Base-by-base conservation (phyloP, 129 eudicot genomes). In the Ambrosia trifida region DNA sequence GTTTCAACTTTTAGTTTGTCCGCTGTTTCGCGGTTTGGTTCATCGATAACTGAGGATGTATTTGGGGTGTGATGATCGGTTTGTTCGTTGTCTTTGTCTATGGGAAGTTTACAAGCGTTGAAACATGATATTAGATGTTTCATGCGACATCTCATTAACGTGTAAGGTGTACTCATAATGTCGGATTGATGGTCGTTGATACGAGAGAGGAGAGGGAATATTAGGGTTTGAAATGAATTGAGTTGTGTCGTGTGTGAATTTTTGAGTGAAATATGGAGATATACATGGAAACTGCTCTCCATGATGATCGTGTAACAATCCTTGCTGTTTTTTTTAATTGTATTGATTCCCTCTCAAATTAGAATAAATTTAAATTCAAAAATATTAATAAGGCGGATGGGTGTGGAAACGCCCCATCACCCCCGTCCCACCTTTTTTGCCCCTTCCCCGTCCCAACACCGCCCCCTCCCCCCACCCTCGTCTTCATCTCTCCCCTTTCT, bases 51-150 rank as follows among this genome's bases (percentile, higher is more conserved):
- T 18, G 47, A 17, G 16, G 56, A 57, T 54, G 53, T 18, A 3
- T 78, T 75, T 38, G 18, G 61, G 28, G 50, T 62, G 70, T 13
- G 41, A 6, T 43, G 38, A 59, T 11, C 67, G 5, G 19, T 13
- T 67, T 68, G 67, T 8, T 64, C 74, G 3, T 35, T 18, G 24
- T 72, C 85, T 30, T 83, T 85, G 4, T 83, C 83, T 38, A 50
- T 58, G 2, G 85, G 83, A 52, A 83, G 24, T 31, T 79, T 75
- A 73, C 92, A 76, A 12, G 86, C 84, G 51, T 75, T 63, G 64
- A 87, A 87, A 69, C 92, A 87, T 1, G 92, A 75, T 0, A 83
- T 84, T 33, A 76, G 76, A 70, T 87, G 83, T 76, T 72, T 75
- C 58, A 83, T 79, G 73, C 86, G 64, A 50, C 86, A 73, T 66